Base-by-base conservation (phyloP, 768 basidiomycete genomes). In the Gloeopeniophorella convolvens region DNA sequence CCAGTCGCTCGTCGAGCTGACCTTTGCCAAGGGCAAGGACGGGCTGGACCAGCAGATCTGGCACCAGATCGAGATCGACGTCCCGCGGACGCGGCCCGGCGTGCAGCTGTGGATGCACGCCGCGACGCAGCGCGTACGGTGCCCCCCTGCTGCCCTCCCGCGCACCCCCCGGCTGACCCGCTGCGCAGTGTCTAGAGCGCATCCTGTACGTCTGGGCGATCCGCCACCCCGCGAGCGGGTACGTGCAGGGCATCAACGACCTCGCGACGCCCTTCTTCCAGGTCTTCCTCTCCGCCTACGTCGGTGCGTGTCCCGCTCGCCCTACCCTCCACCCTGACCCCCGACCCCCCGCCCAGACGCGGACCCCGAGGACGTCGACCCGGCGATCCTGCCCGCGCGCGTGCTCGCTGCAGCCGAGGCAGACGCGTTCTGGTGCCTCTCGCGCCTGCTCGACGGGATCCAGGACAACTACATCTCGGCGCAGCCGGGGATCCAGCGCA, bases 1-100 rank as follows among this genome's bases (percentile, higher is more conserved):
- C 65, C 76, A 80, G 33, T 88, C 88, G 13, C 76, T 97, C 53
- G 94, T 95, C 7, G 80, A 89, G 57, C 73, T 93, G 15, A 85
- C 96, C 13, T 99, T 98, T 65, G 82, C 87, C 11, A 78, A 89
- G 32, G 91, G 91, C 50, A 78, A 80, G 26, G 83, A 87, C 49
- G 83, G 87, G 0, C 75, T 95, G 26, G 95, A 99, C 66, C 91
- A 93, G 60, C 88, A 90, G 67, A 95, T 98, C 63, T 98, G 96
- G 96, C 96, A 98, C 68, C 96, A 99, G 67, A 98, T 98, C 59
- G 91, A 92, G 63, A 98, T 97, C 52, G 96, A 99, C 62, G 95
- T 97, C 5, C 96, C 96, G 10, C 76, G 96, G 45, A 99, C 96
- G 32, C 71, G 94, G 42, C 94, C 96, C 15, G 93, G 94, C 18